These are phyloP conservation scores for Yamadazyma paraphyllophila DNA, from an alignment of 805 yeast genomes.

Conservation along the genomic window DNA sequence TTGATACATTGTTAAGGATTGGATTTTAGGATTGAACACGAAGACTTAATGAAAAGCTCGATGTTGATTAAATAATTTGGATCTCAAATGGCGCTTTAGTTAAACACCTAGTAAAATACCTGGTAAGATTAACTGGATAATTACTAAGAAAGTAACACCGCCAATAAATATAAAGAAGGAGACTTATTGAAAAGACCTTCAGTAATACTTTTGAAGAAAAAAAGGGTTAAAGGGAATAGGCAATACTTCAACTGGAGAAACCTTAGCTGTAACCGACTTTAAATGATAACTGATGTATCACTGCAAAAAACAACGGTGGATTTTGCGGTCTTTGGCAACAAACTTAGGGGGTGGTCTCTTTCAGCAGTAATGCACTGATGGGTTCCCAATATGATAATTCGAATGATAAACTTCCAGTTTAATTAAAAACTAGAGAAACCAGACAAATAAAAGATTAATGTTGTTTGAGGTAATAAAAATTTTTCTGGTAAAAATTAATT, in stretches of 20 bases:
- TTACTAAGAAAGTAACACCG: neutral
- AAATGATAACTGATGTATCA: neutral
- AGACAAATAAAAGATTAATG: conserved; percentile 4
- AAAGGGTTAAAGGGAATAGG: neutral
- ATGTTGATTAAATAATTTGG: neutral
- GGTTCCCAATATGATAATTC: neutral
- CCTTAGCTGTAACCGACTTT: neutral
- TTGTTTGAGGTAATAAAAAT: conserved; percentile 2
- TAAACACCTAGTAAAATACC: no score
- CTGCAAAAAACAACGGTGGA: neutral
- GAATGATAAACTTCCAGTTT: conserved; percentile 12
- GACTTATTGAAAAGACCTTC: conserved; percentile 3
- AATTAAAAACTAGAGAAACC: conserved; percentile 16
- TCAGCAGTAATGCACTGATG: neutral
- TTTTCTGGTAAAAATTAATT: neutral
- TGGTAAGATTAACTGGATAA: no score
- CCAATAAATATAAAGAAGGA: neutral
- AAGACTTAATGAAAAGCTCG: conserved; percentile 44
- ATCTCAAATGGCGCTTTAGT: neutral
- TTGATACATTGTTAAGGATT: conserved; percentile 3
- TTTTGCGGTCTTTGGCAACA: neutral
- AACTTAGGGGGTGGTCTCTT: neutral
- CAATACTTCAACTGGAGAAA: neutral
- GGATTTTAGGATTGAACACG: conserved; percentile 16
- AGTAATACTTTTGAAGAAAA: neutral